Base-by-base conservation (phyloP, 805 yeast genomes). In the Saccharomycopsis sp. region DNA sequence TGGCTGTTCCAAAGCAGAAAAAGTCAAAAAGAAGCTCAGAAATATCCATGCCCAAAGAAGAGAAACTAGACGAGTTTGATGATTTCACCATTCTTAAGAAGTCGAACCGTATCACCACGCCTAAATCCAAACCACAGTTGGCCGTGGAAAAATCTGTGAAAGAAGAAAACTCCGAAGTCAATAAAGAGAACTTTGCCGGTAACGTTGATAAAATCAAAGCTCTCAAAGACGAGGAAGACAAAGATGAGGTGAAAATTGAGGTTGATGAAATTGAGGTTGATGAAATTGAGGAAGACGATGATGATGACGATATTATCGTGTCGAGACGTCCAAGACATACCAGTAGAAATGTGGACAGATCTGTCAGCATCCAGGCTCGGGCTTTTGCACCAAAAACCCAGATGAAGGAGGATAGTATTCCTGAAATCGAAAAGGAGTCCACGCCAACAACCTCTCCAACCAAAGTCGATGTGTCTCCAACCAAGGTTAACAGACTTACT, bases 261-360 rank as follows among this genome's bases (percentile, higher is more conserved):
- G 14, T 35, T 35, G 41, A 35, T 9, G 41, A 44, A 17, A 44
- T 19, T 17, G 22, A 44, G 22, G 12, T 44, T 17, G 35, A n/a
- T 1, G 57, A 47, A 19, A 63, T 55, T 15, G 72, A 68, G 1
- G 73, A 68, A 0, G 78, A 75, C 8, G 79, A 73, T 8, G 79
- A 75, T 44, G 80, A 80, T 15, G 89, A 84, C 44, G 82, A 84
- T 19, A 71, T 82, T n/a, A 73, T 82, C 14, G 75, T 82, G 35
- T 72, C 81, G 2, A 76, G 79, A 65, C 76, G 82, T 66, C 84
- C 81, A 52, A 72, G 81, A 63, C 75, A 75, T 0, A 72, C 79
- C 2, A 78, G 72, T 3, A 65, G 75, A 1, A 74, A 74, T 14
- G 73, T 77, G 9, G 71, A 72, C 51, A 70, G 79, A 54, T 70